Conservation (phyloP, 768 basidiomycete genomes). For the Dioszegia crocea region DNA sequence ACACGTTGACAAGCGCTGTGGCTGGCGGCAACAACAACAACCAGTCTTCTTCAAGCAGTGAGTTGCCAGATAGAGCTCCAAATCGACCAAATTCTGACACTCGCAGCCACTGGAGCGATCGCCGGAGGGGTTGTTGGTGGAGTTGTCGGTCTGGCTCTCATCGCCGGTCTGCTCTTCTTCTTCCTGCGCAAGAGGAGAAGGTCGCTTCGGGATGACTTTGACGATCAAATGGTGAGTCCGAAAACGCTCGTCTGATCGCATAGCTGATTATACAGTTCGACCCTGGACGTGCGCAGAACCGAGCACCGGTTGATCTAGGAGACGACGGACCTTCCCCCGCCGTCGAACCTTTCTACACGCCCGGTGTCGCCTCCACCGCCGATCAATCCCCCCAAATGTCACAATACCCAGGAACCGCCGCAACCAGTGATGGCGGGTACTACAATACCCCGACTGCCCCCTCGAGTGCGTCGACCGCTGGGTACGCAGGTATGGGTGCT, state of each 20-base stretch:
- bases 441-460: slow-evolving; percentile 25
- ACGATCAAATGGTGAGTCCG: slow-evolving; percentile 48
- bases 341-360: slow-evolving; percentile 45
- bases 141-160: slow-evolving; percentile 34
- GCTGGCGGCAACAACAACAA: neutral
- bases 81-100: neutral
- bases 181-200: slow-evolving; percentile 29
- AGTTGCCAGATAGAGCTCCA: neutral
- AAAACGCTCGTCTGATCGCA: neutral
- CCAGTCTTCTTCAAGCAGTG: slow-evolving; percentile 1
- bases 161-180: slow-evolving; percentile 36
- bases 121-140: slow-evolving; percentile 39
- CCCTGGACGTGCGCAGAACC: slow-evolving; percentile 41
- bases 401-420: slow-evolving; percentile 40
- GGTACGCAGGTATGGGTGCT: slow-evolving; percentile 45
- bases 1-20: neutral
- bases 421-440: slow-evolving; percentile 35
- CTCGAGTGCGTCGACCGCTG: slow-evolving; percentile 40
- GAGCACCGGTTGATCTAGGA: slow-evolving; percentile 39
- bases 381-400: slow-evolving; percentile 45
- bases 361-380: slow-evolving; percentile 41
- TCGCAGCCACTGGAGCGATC: slow-evolving; percentile 36
- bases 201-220: slow-evolving; percentile 42
- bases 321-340: slow-evolving; percentile 20
- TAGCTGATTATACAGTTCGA: slow-evolving; percentile 35